Conservation (phyloP, 129 eudicot species). For the Erigeron canadensis region DNA sequence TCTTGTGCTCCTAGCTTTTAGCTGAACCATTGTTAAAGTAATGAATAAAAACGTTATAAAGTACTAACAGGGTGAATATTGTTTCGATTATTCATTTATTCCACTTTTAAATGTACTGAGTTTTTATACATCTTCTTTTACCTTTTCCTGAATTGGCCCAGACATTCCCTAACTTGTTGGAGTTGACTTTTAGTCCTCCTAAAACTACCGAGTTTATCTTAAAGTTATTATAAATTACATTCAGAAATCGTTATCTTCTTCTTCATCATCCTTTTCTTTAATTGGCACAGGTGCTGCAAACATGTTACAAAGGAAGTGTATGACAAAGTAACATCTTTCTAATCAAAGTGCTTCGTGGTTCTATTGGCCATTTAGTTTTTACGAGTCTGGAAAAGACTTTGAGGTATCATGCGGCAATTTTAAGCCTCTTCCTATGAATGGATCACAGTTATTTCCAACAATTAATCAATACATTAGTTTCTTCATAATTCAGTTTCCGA, state of each 20-base stretch:
- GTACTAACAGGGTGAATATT: neutral
- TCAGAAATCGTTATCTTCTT: neutral
- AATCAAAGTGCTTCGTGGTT: constrained; percentile 13
- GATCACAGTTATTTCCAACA: constrained; percentile 12
- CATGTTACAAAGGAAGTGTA: constrained; percentile 10
- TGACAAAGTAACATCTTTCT: neutral
- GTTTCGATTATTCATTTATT: constrained; percentile 4
- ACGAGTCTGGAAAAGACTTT: neutral
- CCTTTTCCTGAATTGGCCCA: constrained; percentile 8
- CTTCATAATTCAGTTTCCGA: constrained; percentile 14
- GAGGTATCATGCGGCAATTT: constrained; percentile 7
- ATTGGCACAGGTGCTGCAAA: neutral
- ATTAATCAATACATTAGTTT: neutral
- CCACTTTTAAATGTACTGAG: neutral
- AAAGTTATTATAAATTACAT: no score
- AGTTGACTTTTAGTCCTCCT: no score
- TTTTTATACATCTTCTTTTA: neutral
- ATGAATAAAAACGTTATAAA: neutral
- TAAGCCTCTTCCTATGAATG: neutral
- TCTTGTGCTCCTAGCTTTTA: constrained; percentile 3
- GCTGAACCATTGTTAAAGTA: neutral
- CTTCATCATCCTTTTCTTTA: constrained; percentile 2
- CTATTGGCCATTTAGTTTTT: neutral
- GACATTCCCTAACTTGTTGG: neutral
- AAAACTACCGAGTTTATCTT: no score